Conservation (phyloP, 2,329 filamentous ascomycete species). For the Neocatenulostroma microsporum region DNA sequence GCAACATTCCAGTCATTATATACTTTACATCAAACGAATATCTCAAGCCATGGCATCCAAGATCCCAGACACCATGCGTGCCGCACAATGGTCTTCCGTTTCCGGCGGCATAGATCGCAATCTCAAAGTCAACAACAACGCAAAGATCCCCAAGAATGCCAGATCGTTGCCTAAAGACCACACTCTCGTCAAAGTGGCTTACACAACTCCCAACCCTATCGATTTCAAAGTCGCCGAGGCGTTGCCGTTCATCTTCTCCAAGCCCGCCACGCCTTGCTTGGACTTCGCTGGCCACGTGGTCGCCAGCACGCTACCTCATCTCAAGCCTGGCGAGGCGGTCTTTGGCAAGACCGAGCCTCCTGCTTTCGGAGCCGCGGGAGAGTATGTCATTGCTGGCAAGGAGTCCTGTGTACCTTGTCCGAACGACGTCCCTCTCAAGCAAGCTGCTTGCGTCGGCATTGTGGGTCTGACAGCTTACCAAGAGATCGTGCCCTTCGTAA, state of each 20-base stretch:
- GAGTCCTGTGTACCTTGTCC: slow-evolving; percentile 24
- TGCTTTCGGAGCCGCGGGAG: slow-evolving; percentile 30
- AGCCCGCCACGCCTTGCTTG: slow-evolving; percentile 25
- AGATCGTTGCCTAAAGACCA: slow-evolving; percentile 21
- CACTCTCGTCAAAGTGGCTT: slow-evolving; percentile 39
- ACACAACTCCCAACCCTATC: slow-evolving; percentile 42
- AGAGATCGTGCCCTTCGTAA: slow-evolving; percentile 30
- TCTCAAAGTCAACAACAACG: slow-evolving; percentile 24
- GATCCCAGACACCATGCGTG: slow-evolving; percentile 23
- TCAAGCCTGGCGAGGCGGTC: slow-evolving; percentile 33
- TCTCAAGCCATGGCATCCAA: slow-evolving; percentile 15
- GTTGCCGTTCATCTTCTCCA: slow-evolving; percentile 7
- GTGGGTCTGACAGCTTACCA: slow-evolving; percentile 36
- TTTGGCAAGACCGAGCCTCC: slow-evolving; percentile 31
- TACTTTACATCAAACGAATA: too few relatives aligned
- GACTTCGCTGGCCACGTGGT: slow-evolving; percentile 48
- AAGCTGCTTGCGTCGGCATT: slow-evolving; percentile 31
- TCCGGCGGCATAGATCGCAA: slow-evolving; percentile 28
- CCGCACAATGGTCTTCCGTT: slow-evolving; percentile 21
- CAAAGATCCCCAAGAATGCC: slow-evolving; percentile 19
- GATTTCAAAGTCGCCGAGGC: slow-evolving; percentile 45
- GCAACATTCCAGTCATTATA: too few relatives aligned
- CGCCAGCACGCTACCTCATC: slow-evolving; percentile 20
- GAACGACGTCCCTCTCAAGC: slow-evolving; percentile 28
- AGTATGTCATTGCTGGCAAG: slow-evolving; percentile 29